Evolutionary conservation across 345 rosid genomes (phyloP).

Genomic region (Hypericum perforatum): DNA sequence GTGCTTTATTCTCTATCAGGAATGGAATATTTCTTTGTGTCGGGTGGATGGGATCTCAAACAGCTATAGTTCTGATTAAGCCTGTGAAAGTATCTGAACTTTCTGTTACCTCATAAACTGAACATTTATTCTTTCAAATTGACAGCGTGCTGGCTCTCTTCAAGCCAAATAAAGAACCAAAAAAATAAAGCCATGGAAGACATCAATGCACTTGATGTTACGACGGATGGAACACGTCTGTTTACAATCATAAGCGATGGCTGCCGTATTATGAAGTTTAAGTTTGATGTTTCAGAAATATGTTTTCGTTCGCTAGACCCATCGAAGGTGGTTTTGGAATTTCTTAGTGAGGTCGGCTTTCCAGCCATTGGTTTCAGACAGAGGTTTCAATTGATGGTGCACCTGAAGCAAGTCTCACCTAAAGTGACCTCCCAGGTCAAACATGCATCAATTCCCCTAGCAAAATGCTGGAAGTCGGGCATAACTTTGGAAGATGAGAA

Average conservation of each 20-base stretch:
- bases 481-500: neutral
- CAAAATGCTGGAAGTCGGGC: neutral
- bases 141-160: too few species aligned
- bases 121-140: too few species aligned
- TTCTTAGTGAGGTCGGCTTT: neutral
- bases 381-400: neutral
- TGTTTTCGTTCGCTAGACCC: neutral
- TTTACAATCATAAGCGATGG: neutral
- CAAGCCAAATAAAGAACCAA: too few species aligned
- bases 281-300: neutral
- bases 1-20: too few species aligned
- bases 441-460: neutral
- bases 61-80: too few species aligned
- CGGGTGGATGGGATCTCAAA: too few species aligned
- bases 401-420: neutral
- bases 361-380: neutral
- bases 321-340: neutral
- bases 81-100: too few species aligned
- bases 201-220: too few species aligned
- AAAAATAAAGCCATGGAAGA: too few species aligned
- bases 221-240: neutral
- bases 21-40: too few species aligned
- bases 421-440: neutral
- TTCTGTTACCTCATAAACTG: too few species aligned
- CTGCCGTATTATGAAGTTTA: neutral